phyloP scores from a whole-genome alignment of 192 early-diverging fungal species.

The Fimicolochytrium jonesii region DNA sequence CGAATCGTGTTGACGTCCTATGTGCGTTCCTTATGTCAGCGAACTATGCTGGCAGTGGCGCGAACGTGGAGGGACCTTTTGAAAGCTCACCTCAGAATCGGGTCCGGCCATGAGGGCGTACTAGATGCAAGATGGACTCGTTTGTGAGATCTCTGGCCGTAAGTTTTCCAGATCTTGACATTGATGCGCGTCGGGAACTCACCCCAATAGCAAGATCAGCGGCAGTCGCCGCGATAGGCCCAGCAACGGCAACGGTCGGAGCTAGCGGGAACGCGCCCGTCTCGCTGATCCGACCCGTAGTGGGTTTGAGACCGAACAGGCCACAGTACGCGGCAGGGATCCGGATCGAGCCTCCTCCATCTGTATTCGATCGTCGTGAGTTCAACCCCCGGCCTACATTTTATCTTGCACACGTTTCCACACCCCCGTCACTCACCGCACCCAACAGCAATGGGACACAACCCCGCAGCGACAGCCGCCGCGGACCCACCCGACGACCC shows the following conservation, averaged over 20 bases:
- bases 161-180: too few species aligned
- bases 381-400: background rate
- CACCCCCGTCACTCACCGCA: too few species aligned
- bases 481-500: conserved; percentile 70
- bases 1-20: conserved; percentile 39
- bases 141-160: too few species aligned
- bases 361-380: conserved; percentile 25
- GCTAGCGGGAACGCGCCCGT: conserved; percentile 50
- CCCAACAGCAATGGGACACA: conserved; percentile 69
- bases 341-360: conserved; percentile 67
- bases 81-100: too few species aligned
- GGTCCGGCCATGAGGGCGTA: conserved; percentile 62
- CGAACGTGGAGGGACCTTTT: too few species aligned
- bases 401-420: too few species aligned
- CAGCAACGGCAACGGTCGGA: conserved; percentile 53
- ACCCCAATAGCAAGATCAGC: conserved; percentile 61
- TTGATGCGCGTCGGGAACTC: too few species aligned
- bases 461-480: conserved; percentile 55
- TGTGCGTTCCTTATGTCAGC: too few species aligned
- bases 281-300: conserved; percentile 58
- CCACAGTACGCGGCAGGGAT: conserved; percentile 70
- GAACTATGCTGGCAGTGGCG: too few species aligned
- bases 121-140: background rate
- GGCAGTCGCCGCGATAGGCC: conserved; percentile 67
- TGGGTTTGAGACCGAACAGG: conserved; percentile 72